These are phyloP conservation scores for Rhinocladiella similis DNA, from an alignment of 2,329 filamentous ascomycete genomes.

Conservation along the genomic window DNA sequence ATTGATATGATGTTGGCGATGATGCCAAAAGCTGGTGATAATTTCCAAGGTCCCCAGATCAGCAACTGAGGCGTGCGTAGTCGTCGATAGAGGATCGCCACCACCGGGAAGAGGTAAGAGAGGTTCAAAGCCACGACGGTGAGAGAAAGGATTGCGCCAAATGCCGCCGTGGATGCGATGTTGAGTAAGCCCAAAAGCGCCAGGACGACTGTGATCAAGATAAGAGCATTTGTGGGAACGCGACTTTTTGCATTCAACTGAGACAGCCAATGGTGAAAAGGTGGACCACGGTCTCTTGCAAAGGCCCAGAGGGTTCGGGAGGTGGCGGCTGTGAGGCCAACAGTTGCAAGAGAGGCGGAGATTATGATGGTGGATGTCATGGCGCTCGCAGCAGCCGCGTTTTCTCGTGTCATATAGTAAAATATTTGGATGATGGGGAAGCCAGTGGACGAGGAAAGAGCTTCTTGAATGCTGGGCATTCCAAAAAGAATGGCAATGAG, in stretches of 20 bases:
- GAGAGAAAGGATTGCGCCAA: constrained; percentile 57
- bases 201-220: constrained; percentile 51
- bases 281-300: constrained; percentile 19
- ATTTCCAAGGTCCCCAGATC: constrained; percentile 49
- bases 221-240: constrained; percentile 46
- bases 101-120: constrained; percentile 49
- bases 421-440: constrained; percentile 55
- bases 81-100: constrained; percentile 47
- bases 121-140: constrained; percentile 51
- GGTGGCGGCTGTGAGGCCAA: neutral
- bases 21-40: constrained; percentile 42
- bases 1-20: constrained; percentile 47
- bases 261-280: constrained; percentile 4
- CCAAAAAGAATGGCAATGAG: constrained; percentile 47
- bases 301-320: constrained; percentile 44
- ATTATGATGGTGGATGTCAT: constrained; percentile 33
- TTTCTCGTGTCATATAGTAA: constrained; percentile 42
- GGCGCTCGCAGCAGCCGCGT: constrained; percentile 43
- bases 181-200: constrained; percentile 48
- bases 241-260: constrained; percentile 25
- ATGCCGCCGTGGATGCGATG: constrained; percentile 39
- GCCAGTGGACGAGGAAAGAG: constrained; percentile 43
- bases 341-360: neutral
- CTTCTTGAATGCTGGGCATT: constrained; percentile 40
- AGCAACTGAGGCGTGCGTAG: constrained; percentile 36